Evolutionary conservation across 164 flowering plant species (phyloP), one percentile per base, ranked within the genome.

Genomic region (Stephania yunnanensis): DNA sequence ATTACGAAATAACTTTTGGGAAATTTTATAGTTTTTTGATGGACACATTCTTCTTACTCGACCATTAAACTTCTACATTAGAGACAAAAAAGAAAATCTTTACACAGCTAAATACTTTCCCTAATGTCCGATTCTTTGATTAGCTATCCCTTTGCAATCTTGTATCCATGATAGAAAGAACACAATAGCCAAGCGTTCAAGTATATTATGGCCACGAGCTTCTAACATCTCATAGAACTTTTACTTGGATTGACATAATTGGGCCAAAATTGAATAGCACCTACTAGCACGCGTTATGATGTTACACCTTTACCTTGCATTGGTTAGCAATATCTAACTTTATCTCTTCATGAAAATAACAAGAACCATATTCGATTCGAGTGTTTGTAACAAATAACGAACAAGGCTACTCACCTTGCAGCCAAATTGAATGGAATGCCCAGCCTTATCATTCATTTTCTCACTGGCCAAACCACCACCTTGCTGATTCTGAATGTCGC

Each of bases 401-500:
- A 19, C 31, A 71, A 13, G 12, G 50, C 44, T 31, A 10, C 72
- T 64, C 71, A 82, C 84, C 84, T 80, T 73, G 58, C 68, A 36
- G 64, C 77, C 73, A 67, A 71, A 36, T 64, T 76, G 72, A 72
- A 70, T 73, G 71, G 29, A 50, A 46, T 65, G 52, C 31, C 69
- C 77, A 12, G 70, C 72, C 71, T 71, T 76, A 22, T 74, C 82
- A 78, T 85, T 85, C 53, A 72, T 72, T 80, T 75, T 70, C 68
- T 82, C 87, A 74, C 71, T 82, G 36, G 73, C 76, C 73, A 73
- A 70, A 65, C 78, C 71, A 68, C 19, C 74, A 66, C 68, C 46
- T 75, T 77, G 65, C 45, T 78, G 73, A 67, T 50, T 74, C 76
- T 77, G 69, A 63, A 76, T 72, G 69, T 80, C 48, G 61, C 71